phyloP scores from a whole-genome alignment of 345 rosid genomes.

The Rhizophora apiculata region DNA sequence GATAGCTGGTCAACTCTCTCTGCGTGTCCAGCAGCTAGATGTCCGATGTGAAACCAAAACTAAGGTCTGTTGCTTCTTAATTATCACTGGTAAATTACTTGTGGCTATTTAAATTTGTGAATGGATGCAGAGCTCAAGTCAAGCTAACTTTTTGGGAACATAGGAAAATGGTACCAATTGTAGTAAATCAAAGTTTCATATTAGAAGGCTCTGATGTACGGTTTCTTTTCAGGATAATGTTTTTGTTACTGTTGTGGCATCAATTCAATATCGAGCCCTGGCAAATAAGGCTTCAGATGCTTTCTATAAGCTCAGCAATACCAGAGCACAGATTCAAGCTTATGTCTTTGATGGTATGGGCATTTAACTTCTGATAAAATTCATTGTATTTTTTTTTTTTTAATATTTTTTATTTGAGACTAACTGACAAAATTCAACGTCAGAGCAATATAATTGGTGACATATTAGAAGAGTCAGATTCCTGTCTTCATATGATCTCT shows the following conservation, averaged over 20 bases:
- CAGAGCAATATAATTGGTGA: too few relatives aligned
- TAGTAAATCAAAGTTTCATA: background rate
- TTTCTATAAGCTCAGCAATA: constrained; percentile 25
- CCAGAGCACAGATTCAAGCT: constrained; percentile 28
- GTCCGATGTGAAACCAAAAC: constrained; percentile 91
- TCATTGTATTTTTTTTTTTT: background rate
- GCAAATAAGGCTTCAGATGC: background rate
- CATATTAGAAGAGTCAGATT: too few relatives aligned
- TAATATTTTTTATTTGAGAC: background rate
- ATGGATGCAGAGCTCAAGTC: background rate
- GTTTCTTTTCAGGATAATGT: constrained; percentile 3
- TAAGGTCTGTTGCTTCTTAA: constrained; percentile 41
- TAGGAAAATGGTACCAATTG: too few relatives aligned
- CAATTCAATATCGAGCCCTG: constrained; percentile 1
- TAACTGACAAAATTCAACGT: too few relatives aligned
- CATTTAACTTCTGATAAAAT: background rate
- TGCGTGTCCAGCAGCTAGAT: constrained; percentile 81
- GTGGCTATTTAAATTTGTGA: background rate
- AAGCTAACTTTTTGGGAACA: too few relatives aligned
- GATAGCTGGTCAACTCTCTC: constrained; percentile 63
- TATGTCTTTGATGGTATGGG: constrained; percentile 26
- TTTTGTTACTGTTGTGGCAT: background rate
- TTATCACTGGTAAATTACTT: background rate
- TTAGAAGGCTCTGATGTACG: background rate
- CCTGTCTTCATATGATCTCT: too few relatives aligned